These are phyloP conservation scores for Didymella exigua DNA, from an alignment of 2,329 filamentous ascomycete species.

Conservation along the genomic window DNA sequence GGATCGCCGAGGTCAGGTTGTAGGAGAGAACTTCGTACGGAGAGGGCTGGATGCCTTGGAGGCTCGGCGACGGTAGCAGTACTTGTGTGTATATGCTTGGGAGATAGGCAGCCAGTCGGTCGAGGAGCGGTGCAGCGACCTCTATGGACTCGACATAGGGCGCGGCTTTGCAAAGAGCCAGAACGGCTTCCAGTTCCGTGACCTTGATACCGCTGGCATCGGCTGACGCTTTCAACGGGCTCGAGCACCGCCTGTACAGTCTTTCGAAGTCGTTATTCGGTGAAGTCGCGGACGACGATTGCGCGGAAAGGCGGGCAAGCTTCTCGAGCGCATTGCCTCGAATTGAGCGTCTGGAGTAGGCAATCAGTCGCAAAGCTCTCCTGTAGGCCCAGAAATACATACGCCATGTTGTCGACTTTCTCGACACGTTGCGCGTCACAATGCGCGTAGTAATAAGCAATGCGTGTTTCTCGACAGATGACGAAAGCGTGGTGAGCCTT, in stretches of 20 bases:
- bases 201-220: constrained; percentile 61
- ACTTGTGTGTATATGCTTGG: constrained; percentile 81
- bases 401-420: constrained; percentile 8
- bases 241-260: constrained; percentile 50
- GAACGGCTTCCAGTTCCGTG: constrained; percentile 87
- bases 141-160: constrained; percentile 72
- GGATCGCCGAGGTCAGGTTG: constrained; percentile 77
- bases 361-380: not conserved
- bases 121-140: constrained; percentile 77
- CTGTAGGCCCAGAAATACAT: not conserved
- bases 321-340: constrained; percentile 58
- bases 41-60: constrained; percentile 81
- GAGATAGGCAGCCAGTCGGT: constrained; percentile 81
- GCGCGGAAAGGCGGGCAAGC: constrained; percentile 56
- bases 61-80: constrained; percentile 79
- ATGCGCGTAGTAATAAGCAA: constrained; percentile 8
- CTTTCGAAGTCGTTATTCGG: constrained; percentile 48
- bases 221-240: constrained; percentile 20
- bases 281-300: constrained; percentile 33
- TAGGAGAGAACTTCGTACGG: constrained; percentile 85
- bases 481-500: constrained; percentile 1
- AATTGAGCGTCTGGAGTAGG: constrained; percentile 41
- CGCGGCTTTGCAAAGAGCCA: constrained; percentile 90
- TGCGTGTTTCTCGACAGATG: not conserved
- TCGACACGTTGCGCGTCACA: constrained; percentile 6